Percentiles rank a stretch among this genome's conserved stretches.
Conservation (phyloP, 495 filamentous ascomycete species). For the Penicillium roqueforti region DNA sequence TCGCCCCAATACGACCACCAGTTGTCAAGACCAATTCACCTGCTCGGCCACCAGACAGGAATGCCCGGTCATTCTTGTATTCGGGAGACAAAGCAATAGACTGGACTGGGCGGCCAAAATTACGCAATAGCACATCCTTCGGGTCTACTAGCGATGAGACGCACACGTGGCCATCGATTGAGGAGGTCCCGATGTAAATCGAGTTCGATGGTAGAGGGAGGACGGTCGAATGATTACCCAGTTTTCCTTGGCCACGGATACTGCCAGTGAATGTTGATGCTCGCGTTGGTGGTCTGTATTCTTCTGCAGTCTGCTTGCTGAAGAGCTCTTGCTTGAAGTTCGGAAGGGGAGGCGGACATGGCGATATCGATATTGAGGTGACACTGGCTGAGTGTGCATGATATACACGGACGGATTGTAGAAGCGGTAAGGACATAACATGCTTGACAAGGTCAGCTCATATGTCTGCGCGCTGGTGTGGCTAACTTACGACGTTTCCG, state of each 20-base stretch:
- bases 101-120: conserved; percentile 89
- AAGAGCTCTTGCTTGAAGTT: conserved; percentile 50
- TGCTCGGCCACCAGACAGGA: conserved; percentile 84
- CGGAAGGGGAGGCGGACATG: conserved; percentile 73
- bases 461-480: conserved; percentile 3
- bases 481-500: conserved; percentile 79
- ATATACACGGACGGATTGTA: conserved; percentile 77
- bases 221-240: conserved; percentile 40
- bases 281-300: conserved; percentile 39
- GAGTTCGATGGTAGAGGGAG: conserved; percentile 74
- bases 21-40: conserved; percentile 87
- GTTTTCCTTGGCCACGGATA: conserved; percentile 47
- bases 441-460: conserved; percentile 54
- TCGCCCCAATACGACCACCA: conserved; percentile 72
- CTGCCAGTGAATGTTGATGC: conserved; percentile 46
- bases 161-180: conserved; percentile 93
- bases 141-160: conserved; percentile 73
- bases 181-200: conserved; percentile 88
- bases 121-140: conserved; percentile 81
- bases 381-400: conserved; percentile 89
- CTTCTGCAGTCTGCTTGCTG: conserved; percentile 43
- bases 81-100: conserved; percentile 88
- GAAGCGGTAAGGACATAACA: conserved; percentile 73
- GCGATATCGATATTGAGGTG: conserved; percentile 85
- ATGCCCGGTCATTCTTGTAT: conserved; percentile 80